Evolutionary conservation across 768 basidiomycete species (phyloP).

Genomic region (Pleurotus cornucopiae): DNA sequence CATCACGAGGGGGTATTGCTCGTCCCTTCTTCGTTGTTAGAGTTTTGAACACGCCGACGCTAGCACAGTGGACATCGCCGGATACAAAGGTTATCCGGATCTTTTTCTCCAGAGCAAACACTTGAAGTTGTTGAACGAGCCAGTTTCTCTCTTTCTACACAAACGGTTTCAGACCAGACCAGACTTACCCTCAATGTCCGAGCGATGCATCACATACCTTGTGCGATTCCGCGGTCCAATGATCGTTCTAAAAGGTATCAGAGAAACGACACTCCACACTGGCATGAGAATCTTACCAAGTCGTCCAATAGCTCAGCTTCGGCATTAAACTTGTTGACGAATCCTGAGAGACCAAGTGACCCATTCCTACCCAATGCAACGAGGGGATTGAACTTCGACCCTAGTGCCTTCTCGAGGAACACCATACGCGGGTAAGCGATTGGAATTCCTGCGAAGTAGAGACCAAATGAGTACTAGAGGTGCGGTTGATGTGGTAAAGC

Average conservation of each 20-base stretch:
- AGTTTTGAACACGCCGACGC: conserved; percentile 76
- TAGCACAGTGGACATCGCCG: conserved; percentile 93
- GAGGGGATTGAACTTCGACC: conserved; percentile 82
- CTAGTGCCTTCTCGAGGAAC: conserved; percentile 76
- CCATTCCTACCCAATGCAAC: conserved; percentile 69
- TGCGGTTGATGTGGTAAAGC: background rate
- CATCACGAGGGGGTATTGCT: conserved; percentile 48
- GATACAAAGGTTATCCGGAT: conserved; percentile 82
- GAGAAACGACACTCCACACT: background rate
- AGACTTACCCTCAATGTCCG: background rate
- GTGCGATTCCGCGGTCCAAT: conserved; percentile 82
- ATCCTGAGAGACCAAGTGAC: conserved; percentile 64
- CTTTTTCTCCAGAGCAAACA: conserved; percentile 55
- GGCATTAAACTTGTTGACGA: conserved; percentile 89
- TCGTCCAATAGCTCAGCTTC: conserved; percentile 94
- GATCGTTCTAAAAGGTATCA: conserved; percentile 60
- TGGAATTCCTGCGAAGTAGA: conserved; percentile 49
- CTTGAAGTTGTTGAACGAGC: conserved; percentile 78
- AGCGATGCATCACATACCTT: conserved; percentile 42
- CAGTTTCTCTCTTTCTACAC: conserved; percentile 84
- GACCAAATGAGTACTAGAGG: background rate
- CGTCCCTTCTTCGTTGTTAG: conserved; percentile 44
- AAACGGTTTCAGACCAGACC: background rate
- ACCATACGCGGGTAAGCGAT: conserved; percentile 94
- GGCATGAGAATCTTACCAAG: conserved; percentile 42